Evolutionary conservation across 129 eudicot species (phyloP).

Genomic region (Deinandra increscens): DNA sequence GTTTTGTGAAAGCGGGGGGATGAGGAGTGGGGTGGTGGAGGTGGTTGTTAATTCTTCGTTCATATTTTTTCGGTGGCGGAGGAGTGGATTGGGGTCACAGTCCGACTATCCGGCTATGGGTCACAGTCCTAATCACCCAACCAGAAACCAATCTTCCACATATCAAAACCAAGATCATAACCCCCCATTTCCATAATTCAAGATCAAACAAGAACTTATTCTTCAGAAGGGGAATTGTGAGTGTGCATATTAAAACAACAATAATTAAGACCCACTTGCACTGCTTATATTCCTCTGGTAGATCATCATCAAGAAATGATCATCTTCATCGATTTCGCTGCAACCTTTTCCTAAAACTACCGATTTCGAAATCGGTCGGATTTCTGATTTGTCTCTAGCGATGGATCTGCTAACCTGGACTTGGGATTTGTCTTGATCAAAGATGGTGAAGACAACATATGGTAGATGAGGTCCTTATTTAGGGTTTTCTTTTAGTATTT

Average conservation of each 20-base stretch:
- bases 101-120: too few species aligned
- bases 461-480: too few species aligned
- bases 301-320: conserved; percentile 37
- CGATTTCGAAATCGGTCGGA: conserved; percentile 20
- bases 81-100: too few species aligned
- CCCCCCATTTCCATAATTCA: conserved; percentile 54
- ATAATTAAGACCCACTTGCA: conserved; percentile 31
- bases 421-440: conserved; percentile 33
- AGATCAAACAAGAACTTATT: conserved; percentile 32
- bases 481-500: too few species aligned
- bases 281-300: conserved; percentile 35
- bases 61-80: too few species aligned
- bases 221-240: conserved; percentile 22
- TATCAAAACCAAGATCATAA: conserved; percentile 32
- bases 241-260: conserved; percentile 33
- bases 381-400: conserved; percentile 28
- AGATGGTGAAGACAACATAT: too few species aligned
- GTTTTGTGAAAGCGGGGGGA: conserved; percentile 60
- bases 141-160: conserved; percentile 44
- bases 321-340: conserved; percentile 40
- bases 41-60: too few species aligned
- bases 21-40: too few species aligned
- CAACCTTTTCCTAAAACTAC: conserved; percentile 22
- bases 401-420: conserved; percentile 36
- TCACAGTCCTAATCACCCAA: conserved; percentile 41